Evolutionary conservation across 345 rosid species (phyloP), one percentile per base, ranked within the genome.

Genomic region (Noccaea caerulescens): DNA sequence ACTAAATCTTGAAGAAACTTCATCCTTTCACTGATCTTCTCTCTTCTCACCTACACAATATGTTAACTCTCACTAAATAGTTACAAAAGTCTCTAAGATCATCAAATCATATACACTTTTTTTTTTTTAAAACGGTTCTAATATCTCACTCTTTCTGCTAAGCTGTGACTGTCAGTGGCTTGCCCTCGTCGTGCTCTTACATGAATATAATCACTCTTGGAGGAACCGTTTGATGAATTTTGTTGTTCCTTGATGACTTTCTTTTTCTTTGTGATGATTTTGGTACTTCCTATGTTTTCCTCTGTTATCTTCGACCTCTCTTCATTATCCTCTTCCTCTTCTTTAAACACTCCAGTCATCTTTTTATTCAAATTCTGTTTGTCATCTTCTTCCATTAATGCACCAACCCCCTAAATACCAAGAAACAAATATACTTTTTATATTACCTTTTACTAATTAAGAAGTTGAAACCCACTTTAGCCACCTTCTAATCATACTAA

Each of bases 151-250:
- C 51, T 46, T 46, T 46, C 51, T 14, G 51, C 51, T 46, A 46
- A 46, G 62, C 62, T 57, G 62, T 57, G 44, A 18, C 62, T 36
- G 10, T 57, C 62, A 5, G 62, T 57, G 44, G 62, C 62, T 57
- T 57, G 62, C 30, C 62, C 62, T 36, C 62, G 41, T 38, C 62
- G 62, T 9, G 62, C 62, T 14, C 62, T 39, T 13, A 57, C 62
- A 5, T 36, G 62, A 36, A 57, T 57, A 16, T 57, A 57, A 57
- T 16, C 62, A 34, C 11, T 13, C 47, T 44, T 44, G 2, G 47
- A n/a, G 1, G 8, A 44, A 44, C 6, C 47, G 8, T n/a, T 36
- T 10, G 62, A 57, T 36, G 62, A 57, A 36, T 57, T 36, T 38
- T 57, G 39, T 57, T 10, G 47, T n/a, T n/a, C 8, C 8, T 44